These are phyloP conservation scores for Diaporthe australafricana DNA, from an alignment of 2,329 filamentous ascomycete species.

Conservation along the genomic window DNA sequence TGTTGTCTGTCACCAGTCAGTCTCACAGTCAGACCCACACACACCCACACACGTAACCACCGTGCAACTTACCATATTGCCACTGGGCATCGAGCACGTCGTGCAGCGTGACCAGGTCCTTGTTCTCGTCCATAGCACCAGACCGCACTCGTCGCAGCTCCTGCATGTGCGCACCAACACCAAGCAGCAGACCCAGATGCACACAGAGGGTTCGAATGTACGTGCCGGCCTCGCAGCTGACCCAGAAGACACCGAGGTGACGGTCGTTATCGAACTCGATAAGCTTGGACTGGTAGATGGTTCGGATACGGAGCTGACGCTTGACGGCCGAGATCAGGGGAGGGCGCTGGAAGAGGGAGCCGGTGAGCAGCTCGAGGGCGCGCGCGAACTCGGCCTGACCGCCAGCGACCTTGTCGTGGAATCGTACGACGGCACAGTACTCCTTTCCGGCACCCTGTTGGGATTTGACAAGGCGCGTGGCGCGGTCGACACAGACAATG, in stretches of 20 bases:
- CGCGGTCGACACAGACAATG: slow-evolving; percentile 95
- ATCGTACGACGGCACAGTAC: slow-evolving; percentile 94
- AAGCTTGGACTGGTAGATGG: slow-evolving; percentile 96
- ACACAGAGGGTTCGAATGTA: slow-evolving; percentile 99
- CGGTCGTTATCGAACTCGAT: slow-evolving; percentile 99
- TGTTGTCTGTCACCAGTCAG: slow-evolving; percentile 74
- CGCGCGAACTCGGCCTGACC: slow-evolving; percentile 93
- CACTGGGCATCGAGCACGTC: slow-evolving; percentile 97
- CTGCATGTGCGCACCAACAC: slow-evolving; percentile 88
- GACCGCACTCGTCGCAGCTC: slow-evolving; percentile 93
- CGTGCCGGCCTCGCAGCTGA: slow-evolving; percentile 97
- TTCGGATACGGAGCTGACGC: slow-evolving; percentile 97
- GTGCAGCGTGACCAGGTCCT: slow-evolving; percentile 92
- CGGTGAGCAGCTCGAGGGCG: slow-evolving; percentile 94
- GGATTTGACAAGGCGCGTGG: slow-evolving; percentile 97
- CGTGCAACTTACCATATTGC: slow-evolving; percentile 65
- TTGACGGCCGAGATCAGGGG: slow-evolving; percentile 99
- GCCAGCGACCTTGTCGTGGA: slow-evolving; percentile 95
- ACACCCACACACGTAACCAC: background rate
- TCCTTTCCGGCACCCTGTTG: slow-evolving; percentile 99
- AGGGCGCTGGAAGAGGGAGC: slow-evolving; percentile 96
- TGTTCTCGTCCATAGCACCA: slow-evolving; percentile 93
- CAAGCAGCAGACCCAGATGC: slow-evolving; percentile 74
- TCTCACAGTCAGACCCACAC: background rate
- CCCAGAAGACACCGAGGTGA: slow-evolving; percentile 98